Evolutionary conservation across 371 early-diverging fungal genomes (phyloP).

Genomic region (Actinomortierella ambigua): DNA sequence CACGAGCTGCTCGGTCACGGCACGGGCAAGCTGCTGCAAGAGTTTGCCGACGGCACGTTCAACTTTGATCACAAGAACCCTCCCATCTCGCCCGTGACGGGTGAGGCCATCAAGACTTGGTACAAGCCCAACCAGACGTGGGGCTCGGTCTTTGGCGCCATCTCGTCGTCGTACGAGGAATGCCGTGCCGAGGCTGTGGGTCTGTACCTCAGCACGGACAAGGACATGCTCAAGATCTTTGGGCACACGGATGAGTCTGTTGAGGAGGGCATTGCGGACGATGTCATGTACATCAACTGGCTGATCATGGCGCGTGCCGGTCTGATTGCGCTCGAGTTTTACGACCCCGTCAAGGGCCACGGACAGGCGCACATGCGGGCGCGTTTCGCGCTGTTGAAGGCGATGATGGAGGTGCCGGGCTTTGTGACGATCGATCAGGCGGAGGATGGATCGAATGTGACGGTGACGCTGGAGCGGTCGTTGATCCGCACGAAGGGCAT

Average conservation of each 20-base stretch:
- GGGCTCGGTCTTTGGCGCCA: constrained; percentile 56
- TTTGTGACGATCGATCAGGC: constrained; percentile 45
- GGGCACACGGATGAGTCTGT: constrained; percentile 32
- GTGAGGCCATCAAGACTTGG: constrained; percentile 55
- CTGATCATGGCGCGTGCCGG: constrained; percentile 69
- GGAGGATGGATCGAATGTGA: constrained; percentile 39
- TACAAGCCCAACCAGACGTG: constrained; percentile 68
- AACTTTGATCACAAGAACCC: constrained; percentile 57
- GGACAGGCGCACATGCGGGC: constrained; percentile 73
- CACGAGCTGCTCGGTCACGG: constrained; percentile 63
- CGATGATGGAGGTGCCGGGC: constrained; percentile 54
- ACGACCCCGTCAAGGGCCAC: constrained; percentile 56
- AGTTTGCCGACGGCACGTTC: constrained; percentile 54
- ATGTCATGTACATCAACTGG: constrained; percentile 59
- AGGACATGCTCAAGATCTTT: constrained; percentile 57
- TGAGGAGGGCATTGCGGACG: constrained; percentile 52
- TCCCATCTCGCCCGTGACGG: constrained; percentile 54
- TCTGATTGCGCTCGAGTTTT: constrained; percentile 57
- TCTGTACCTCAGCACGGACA: constrained; percentile 52
- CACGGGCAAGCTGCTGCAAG: constrained; percentile 60
- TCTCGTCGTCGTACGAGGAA: constrained; percentile 58
- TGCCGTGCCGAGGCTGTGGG: constrained; percentile 72
- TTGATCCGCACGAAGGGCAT: constrained; percentile 58
- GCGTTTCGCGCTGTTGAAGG: constrained; percentile 63
- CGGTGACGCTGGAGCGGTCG: constrained; percentile 55